Evolutionary conservation across 768 basidiomycete genomes (phyloP).

Genomic region (Pleurotus cornucopiae): DNA sequence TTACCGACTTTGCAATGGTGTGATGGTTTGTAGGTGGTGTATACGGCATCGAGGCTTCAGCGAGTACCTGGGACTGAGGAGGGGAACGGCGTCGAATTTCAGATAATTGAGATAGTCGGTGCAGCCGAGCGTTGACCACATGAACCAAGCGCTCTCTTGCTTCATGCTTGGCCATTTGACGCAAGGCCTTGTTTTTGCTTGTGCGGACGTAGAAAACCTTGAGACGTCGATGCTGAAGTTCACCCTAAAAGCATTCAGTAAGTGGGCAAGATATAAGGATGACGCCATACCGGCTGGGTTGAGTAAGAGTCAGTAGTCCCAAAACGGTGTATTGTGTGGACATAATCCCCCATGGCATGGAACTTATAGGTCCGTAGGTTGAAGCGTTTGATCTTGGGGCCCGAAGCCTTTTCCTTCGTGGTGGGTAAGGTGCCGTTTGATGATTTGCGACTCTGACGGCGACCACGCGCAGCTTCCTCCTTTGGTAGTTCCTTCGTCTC

Average conservation of each 20-base stretch:
- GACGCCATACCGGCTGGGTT: conserved; percentile 8
- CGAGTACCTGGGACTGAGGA: no score
- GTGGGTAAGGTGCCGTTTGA: neutral
- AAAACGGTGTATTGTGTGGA: neutral
- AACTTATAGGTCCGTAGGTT: conserved; percentile 11
- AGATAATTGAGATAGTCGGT: no score
- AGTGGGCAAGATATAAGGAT: neutral
- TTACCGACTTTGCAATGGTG: conserved; percentile 19
- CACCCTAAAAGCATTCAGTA: conserved; percentile 21
- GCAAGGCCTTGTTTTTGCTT: conserved; percentile 21
- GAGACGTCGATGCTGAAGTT: conserved; percentile 26
- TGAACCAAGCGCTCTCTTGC: conserved; percentile 12
- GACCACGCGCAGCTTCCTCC: conserved; percentile 7
- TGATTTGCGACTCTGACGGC: neutral
- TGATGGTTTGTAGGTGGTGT: conserved; percentile 6
- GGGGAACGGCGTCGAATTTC: no score
- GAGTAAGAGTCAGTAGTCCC: conserved; percentile 11
- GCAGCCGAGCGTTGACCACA: no score
- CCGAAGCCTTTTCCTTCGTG: conserved; percentile 11
- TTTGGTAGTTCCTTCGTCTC: neutral
- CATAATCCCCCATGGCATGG: conserved; percentile 9
- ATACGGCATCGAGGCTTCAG: no score
- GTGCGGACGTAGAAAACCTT: conserved; percentile 27
- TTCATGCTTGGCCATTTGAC: conserved; percentile 19
- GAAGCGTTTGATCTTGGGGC: neutral